phyloP scores from a whole-genome alignment of 352 stramenopile species.

The Pseudoperonospora humuli region DNA sequence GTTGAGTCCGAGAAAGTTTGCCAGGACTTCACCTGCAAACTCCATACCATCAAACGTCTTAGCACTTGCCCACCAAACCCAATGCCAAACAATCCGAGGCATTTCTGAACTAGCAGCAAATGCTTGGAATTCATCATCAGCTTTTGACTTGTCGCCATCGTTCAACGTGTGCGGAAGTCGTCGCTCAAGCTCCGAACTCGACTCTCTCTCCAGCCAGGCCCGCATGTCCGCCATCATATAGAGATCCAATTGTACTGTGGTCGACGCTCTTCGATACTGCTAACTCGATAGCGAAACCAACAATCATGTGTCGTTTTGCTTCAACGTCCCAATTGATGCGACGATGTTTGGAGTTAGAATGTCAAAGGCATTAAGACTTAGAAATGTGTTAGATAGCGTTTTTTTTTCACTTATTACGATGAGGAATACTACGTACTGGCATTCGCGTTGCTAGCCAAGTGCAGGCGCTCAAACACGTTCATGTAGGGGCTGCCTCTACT shows the following conservation, averaged over 20 bases:
- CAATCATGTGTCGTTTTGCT: too few relatives aligned
- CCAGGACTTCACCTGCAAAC: constrained; percentile 73
- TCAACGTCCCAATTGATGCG: too few relatives aligned
- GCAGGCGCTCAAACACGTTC: not conserved
- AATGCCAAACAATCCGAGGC: constrained; percentile 39
- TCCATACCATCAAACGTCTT: constrained; percentile 67
- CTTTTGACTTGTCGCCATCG: not conserved
- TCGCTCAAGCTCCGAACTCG: too few relatives aligned
- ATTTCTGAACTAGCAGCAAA: constrained; percentile 7
- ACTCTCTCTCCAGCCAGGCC: too few relatives aligned
- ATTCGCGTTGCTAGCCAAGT: constrained; percentile 10
- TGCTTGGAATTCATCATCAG: not conserved
- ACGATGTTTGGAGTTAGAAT: too few relatives aligned
- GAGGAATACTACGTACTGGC: constrained; percentile 2
- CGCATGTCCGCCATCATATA: too few relatives aligned
- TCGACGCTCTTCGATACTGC: too few relatives aligned
- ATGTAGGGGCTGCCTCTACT: constrained; percentile 15
- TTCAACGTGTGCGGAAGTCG: not conserved
- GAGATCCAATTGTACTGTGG: too few relatives aligned
- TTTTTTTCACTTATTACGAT: constrained; percentile 1
- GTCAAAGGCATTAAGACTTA: too few relatives aligned
- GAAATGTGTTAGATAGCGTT: not conserved
- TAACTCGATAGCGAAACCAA: too few relatives aligned
- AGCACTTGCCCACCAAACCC: constrained; percentile 51
- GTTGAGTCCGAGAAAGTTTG: constrained; percentile 77